phyloP scores from a whole-genome alignment of 1,284 basidiomycete species.

The Rhodotorula mucilaginosa region DNA sequence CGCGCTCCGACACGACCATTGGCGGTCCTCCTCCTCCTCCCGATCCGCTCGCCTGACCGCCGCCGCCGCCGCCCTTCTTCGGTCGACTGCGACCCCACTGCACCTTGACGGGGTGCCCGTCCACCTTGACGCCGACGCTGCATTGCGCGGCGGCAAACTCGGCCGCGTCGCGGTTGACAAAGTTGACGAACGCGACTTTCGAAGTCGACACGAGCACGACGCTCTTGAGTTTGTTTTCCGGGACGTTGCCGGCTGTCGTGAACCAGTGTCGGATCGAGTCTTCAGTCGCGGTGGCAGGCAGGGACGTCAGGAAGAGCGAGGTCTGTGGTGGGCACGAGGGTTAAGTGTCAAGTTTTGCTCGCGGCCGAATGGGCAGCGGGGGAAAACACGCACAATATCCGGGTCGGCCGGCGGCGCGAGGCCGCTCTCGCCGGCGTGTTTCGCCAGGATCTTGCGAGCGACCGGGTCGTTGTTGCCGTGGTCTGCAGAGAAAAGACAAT shows the following conservation, averaged over 20 bases:
- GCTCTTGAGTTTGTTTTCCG: slow-evolving; percentile 70
- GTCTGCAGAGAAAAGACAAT: slow-evolving; percentile 47
- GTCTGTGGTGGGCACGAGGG: slow-evolving; percentile 57
- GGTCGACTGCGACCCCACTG: slow-evolving; percentile 71
- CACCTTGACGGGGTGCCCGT: slow-evolving; percentile 69
- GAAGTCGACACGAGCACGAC: slow-evolving; percentile 82
- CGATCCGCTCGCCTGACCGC: neutral
- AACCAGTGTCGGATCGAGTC: slow-evolving; percentile 73
- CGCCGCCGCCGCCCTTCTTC: slow-evolving; percentile 26
- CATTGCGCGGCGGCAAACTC: slow-evolving; percentile 83
- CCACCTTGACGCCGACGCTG: slow-evolving; percentile 80
- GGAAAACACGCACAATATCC: slow-evolving; percentile 64
- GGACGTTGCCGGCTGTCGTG: slow-evolving; percentile 62
- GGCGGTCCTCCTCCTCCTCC: neutral
- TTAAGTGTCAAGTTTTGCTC: neutral
- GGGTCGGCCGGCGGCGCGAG: slow-evolving; percentile 85
- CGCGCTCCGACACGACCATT: slow-evolving; percentile 16
- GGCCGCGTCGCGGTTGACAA: slow-evolving; percentile 72
- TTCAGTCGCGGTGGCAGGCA: slow-evolving; percentile 73
- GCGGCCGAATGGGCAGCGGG: neutral
- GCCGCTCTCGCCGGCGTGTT: slow-evolving; percentile 71
- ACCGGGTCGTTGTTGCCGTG: slow-evolving; percentile 88
- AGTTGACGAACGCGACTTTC: slow-evolving; percentile 94
- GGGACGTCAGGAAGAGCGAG: slow-evolving; percentile 83
- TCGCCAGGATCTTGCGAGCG: slow-evolving; percentile 76